Base-by-base conservation (phyloP, 2,329 filamentous ascomycete species). In the Colletotrichum theobromicola region DNA sequence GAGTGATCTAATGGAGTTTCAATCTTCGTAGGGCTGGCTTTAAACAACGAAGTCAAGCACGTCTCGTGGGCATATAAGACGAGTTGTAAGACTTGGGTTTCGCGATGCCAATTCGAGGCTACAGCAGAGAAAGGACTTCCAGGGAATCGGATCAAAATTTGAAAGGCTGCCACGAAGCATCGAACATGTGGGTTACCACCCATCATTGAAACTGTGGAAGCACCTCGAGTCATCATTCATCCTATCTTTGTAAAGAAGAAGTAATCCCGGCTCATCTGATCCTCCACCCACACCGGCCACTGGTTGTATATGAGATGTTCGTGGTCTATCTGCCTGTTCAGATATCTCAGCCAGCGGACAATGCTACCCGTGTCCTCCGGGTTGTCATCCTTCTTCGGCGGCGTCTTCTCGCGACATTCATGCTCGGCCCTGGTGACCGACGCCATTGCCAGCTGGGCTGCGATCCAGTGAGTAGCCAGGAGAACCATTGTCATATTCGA, bases 251-350 rank as follows among this genome's bases (percentile, higher is more conserved):
- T 87, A 79, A 90, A 91, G 73, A 85, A 88, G 0, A 79, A 77
- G n/a, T 82, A 75, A 66, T 91, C 87, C 55, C 76, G 76, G 9
- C 86, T 85, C 66, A 90, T 79, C 81, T 88, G 87, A 68, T 83
- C 82, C 77, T 90, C 87, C 5, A 90, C 89, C 89, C 89, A 91
- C 78, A 84, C 72, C 18, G 89, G 89, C 88, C 88, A 91, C 76
- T 83, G 81, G 70, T 90, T 90, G 75, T 89, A 89, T 26, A 77
- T 76, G 64, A 80, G 80, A 68, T 89, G 84, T 75, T 86, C 85
- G 35, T 79, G 80, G 72, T 87, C 85, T 21, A 91, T 83, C 74
- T 85, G 83, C 13, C 81, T 78, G 77, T 91, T 91, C 37, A 90
- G 82, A 68, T 88, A 83, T 77, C 82, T 85, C 13, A 91, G 84